Conservation (phyloP, 352 stramenopile genomes). For the Globisporangium alternatum region DNA sequence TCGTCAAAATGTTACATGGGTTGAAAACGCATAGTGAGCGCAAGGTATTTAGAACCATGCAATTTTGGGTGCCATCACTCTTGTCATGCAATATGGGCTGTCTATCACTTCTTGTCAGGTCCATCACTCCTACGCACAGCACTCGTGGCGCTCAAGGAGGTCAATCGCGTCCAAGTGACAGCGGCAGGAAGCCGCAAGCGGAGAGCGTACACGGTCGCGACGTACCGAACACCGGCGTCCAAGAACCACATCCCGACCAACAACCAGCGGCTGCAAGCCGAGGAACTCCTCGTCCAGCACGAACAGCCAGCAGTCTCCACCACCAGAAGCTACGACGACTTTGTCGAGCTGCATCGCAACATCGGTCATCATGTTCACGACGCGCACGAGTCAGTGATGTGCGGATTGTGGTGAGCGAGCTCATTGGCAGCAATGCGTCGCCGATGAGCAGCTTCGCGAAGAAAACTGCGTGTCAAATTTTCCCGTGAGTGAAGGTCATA, state of each 20-base stretch:
- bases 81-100: too few relatives aligned
- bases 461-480: too few relatives aligned
- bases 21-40: too few relatives aligned
- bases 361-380: neutral
- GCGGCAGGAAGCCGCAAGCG: neutral
- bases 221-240: neutral
- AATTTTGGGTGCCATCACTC: too few relatives aligned
- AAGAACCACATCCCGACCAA: constrained; percentile 8
- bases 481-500: too few relatives aligned
- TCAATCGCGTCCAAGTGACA: neutral
- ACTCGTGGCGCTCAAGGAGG: constrained; percentile 5
- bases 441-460: too few relatives aligned
- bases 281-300: neutral
- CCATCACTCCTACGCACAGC: too few relatives aligned
- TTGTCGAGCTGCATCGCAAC: neutral
- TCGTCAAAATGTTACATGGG: too few relatives aligned
- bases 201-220: neutral
- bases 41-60: too few relatives aligned
- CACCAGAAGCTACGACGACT: neutral
- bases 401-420: neutral
- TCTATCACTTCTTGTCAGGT: too few relatives aligned
- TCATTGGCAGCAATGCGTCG: neutral
- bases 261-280: neutral
- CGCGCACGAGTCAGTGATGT: neutral
- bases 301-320: neutral